Evolutionary conservation across 2,329 filamentous ascomycete genomes (phyloP), one percentile per base, ranked within the genome.

Genomic region (Dactylellina cionopaga): DNA sequence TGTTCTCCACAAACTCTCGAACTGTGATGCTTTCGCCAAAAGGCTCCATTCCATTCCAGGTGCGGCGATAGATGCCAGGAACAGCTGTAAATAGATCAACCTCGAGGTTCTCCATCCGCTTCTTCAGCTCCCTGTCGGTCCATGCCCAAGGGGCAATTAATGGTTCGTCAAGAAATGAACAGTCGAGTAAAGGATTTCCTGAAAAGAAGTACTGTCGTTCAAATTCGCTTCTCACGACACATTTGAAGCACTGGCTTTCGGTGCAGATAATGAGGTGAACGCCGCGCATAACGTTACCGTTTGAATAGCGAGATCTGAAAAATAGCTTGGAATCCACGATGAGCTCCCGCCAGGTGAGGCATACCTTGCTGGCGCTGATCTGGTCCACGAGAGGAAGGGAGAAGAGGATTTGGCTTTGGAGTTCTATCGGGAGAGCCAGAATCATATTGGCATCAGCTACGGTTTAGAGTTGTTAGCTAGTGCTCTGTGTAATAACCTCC

Each of bases 361-460:
- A 66, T 13, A 66, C 62, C 15, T 31, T 24, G 2, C n/a, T 11
- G 9, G 41, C 62, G n/a, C 22, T 22, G 3, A 66, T 41, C 24
- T 66, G 62, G 39, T 66, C 62, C 3, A 19, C 9, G 24, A 58
- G 1, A 19, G 49, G 17, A 37, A 66, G 62, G 22, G 35, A 51
- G 4, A 19, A 25, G 39, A 56, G 31, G 27, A 66, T 58, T 29
- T 58, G 49, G 3, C 11, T 41, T 3, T 56, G 49, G 4, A 66
- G 51, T 19, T 56, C 60, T 4, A 47, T 5, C 5, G 60, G 60
- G 19, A 65, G 49, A 4, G 46, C 22, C 25, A 51, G 46, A 13
- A 54, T 37, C 19, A 37, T 24, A n/a, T 10, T n/a, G 19, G 22
- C 22, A n/a, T 13, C 4, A 3, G 19, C 6, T 19, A 13, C 44